Conservation (phyloP, 1,284 basidiomycete species). For the Puccinia brachypodii region DNA sequence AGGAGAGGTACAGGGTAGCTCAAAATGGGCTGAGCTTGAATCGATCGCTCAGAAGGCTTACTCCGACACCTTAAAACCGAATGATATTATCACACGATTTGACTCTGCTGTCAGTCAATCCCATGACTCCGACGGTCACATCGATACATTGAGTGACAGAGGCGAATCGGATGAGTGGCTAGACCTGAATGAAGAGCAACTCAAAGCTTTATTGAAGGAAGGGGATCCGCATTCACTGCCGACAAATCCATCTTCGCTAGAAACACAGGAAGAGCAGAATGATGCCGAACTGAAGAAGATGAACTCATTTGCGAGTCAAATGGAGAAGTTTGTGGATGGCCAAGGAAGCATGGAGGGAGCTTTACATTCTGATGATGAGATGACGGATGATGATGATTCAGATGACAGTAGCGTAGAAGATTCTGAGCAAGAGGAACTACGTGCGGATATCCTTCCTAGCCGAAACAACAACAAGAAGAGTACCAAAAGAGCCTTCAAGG, state of each 20-base stretch:
- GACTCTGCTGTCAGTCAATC: not conserved
- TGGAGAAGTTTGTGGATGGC: slow-evolving; percentile 81
- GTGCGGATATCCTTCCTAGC: slow-evolving; percentile 21
- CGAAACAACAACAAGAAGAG: slow-evolving; percentile 50
- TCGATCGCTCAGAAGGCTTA: slow-evolving; percentile 64
- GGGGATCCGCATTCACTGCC: slow-evolving; percentile 60
- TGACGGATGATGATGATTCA: slow-evolving; percentile 11
- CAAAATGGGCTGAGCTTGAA: slow-evolving; percentile 72
- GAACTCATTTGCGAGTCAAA: slow-evolving; percentile 74
- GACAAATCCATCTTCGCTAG: slow-evolving; percentile 56
- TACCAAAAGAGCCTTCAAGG: slow-evolving; percentile 58
- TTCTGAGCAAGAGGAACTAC: slow-evolving; percentile 52
- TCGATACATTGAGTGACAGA: slow-evolving; percentile 16
- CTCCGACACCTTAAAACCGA: not conserved
- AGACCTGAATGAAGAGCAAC: slow-evolving; percentile 60
- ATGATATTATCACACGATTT: not conserved
- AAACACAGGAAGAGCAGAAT: slow-evolving; percentile 50
- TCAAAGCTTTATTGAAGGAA: slow-evolving; percentile 53
- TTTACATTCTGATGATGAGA: slow-evolving; percentile 53
- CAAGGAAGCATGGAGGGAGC: slow-evolving; percentile 83
- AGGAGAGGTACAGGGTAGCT: slow-evolving; percentile 71
- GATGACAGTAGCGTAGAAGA: slow-evolving; percentile 47
- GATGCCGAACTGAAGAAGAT: slow-evolving; percentile 68
- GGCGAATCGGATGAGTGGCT: slow-evolving; percentile 53
- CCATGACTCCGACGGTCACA: not conserved